phyloP scores from a whole-genome alignment of 768 basidiomycete genomes.

The Lentinus brumalis region DNA sequence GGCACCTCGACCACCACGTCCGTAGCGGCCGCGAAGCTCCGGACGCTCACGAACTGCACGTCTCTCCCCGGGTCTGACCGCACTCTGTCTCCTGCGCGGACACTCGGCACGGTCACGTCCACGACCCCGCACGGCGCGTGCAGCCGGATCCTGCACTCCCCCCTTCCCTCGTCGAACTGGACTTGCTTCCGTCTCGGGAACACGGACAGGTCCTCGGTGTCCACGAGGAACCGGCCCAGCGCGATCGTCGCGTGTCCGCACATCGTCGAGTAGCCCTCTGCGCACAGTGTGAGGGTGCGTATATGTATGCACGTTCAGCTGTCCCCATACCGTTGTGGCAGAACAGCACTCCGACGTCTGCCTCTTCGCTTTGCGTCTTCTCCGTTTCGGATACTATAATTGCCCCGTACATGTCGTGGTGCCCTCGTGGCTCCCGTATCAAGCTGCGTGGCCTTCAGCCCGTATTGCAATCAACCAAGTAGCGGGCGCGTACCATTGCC shows the following conservation, averaged over 20 bases:
- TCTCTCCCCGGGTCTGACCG: conserved; percentile 32
- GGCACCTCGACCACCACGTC: conserved; percentile 35
- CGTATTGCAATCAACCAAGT: neutral
- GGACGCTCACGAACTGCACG: conserved; percentile 40
- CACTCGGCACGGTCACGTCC: conserved; percentile 33
- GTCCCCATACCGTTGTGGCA: conserved; percentile 39
- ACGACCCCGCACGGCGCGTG: conserved; percentile 45
- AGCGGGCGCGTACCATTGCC: conserved; percentile 23
- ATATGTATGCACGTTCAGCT: neutral
- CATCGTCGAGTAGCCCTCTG: conserved; percentile 47
- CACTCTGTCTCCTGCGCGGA: conserved; percentile 14
- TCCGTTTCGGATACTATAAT: conserved; percentile 41
- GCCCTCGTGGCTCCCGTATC: conserved; percentile 43
- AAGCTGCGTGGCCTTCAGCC: conserved; percentile 23
- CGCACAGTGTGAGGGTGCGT: neutral
- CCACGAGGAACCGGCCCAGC: conserved; percentile 42
- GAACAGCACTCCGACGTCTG: conserved; percentile 45
- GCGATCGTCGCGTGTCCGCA: conserved; percentile 45
- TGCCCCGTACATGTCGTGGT: conserved; percentile 44
- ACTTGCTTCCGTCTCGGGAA: conserved; percentile 36
- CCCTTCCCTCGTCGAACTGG: conserved; percentile 20
- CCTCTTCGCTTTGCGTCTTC: conserved; percentile 32
- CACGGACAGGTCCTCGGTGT: conserved; percentile 35
- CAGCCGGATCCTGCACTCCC: conserved; percentile 30
- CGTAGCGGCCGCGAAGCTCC: conserved; percentile 35